These are phyloP conservation scores for Lachnellula occidentalis DNA, from an alignment of 2,329 filamentous ascomycete species.

Conservation along the genomic window DNA sequence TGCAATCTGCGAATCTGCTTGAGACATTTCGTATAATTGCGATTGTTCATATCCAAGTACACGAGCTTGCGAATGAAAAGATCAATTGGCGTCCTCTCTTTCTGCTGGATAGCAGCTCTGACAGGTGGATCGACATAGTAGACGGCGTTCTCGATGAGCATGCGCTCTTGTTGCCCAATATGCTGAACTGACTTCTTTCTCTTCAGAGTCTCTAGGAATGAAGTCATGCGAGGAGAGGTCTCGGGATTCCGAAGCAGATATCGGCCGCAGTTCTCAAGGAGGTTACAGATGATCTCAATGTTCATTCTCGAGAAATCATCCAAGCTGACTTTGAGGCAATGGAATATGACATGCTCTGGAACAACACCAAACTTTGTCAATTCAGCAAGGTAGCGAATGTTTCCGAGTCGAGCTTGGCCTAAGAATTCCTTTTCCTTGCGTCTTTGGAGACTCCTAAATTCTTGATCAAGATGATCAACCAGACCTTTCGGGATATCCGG, in stretches of 20 bases:
- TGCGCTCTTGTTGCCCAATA: conserved; percentile 89
- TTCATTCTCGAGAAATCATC: conserved; percentile 99
- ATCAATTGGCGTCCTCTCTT: conserved; percentile 90
- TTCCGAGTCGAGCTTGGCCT: conserved; percentile 86
- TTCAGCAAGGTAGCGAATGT: conserved; percentile 96
- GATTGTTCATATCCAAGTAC: conserved; percentile 89
- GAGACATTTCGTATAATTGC: conserved; percentile 87
- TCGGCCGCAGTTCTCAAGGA: conserved; percentile 92
- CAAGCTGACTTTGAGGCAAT: conserved; percentile 93
- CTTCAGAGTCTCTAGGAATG: conserved; percentile 89
- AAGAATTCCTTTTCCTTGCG: conserved; percentile 98
- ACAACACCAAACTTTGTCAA: conserved; percentile 97
- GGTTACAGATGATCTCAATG: conserved; percentile 94
- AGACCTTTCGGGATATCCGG: conserved; percentile 88
- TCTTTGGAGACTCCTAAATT: conserved; percentile 92
- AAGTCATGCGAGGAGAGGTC: conserved; percentile 86
- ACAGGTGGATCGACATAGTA: conserved; percentile 97
- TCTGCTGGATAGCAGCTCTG: conserved; percentile 89
- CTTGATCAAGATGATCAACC: conserved; percentile 87
- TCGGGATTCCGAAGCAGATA: conserved; percentile 91
- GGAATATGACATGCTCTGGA: conserved; percentile 97
- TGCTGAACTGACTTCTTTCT: conserved; percentile 95
- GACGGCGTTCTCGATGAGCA: conserved; percentile 96
- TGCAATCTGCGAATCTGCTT: conserved; percentile 94
- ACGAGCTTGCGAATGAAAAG: conserved; percentile 88